Percentiles rank a stretch among this genome's conserved stretches.
Conservation (phyloP, 768 basidiomycete genomes). For the Kondoa malvinella region DNA sequence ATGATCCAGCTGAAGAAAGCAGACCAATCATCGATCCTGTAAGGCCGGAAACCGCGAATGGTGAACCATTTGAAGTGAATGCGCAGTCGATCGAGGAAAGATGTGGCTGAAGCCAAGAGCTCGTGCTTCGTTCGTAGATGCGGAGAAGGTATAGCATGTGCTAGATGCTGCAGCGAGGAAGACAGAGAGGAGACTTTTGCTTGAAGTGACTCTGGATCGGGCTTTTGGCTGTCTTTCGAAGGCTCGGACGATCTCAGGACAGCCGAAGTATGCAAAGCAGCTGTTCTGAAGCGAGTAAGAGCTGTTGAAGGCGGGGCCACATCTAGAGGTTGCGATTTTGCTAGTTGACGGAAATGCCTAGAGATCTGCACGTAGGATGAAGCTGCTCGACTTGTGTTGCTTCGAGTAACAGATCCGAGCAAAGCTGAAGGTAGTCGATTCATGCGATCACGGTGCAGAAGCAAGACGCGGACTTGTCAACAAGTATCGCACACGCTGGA, state of each 20-base stretch:
- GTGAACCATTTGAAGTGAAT: conserved; percentile 97
- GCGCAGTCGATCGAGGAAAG: conserved; percentile 74
- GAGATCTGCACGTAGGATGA: background rate
- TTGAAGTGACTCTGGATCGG: background rate
- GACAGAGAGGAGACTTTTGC: background rate
- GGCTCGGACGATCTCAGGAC: background rate
- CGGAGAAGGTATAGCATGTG: background rate
- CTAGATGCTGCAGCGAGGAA: background rate
- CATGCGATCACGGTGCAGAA: background rate
- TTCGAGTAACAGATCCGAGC: background rate
- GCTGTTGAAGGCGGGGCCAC: no score
- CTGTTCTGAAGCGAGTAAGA: background rate
- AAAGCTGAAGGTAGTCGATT: background rate
- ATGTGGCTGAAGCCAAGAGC: conserved; percentile 63
- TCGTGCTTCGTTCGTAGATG: background rate
- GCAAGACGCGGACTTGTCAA: no score
- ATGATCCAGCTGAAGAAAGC: conserved; percentile 92
- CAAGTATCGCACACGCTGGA: no score
- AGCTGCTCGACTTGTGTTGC: background rate
- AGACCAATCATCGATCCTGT: conserved; percentile 90
- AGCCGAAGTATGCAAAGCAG: background rate
- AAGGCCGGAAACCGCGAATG: conserved; percentile 80
- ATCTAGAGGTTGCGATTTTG: background rate
- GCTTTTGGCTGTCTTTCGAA: background rate
- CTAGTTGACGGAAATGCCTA: background rate